A percentile compares a stretch with the other conserved stretches of the same genome.
Evolutionary conservation across 2,329 filamentous ascomycete genomes (phyloP).

Genomic region (Lachnellula subtilissima): DNA sequence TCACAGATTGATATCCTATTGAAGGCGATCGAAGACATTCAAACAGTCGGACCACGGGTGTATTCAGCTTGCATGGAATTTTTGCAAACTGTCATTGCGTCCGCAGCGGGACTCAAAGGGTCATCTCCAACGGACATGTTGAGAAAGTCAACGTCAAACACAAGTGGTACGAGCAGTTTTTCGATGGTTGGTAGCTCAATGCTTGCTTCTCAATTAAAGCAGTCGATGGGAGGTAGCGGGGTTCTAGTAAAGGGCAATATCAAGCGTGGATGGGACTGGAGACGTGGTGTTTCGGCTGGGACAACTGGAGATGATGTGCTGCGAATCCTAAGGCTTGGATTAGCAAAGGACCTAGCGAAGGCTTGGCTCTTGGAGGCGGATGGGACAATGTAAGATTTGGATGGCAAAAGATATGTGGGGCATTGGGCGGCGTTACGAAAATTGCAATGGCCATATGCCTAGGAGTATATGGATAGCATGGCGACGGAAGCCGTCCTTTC

Average conservation of each 20-base stretch:
- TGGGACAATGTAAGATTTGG: constrained; percentile 24
- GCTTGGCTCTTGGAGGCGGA: constrained; percentile 66
- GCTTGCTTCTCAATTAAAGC: constrained; percentile 57
- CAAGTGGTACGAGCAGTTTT: constrained; percentile 56
- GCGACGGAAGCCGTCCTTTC: not conserved
- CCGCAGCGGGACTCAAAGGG: constrained; percentile 57
- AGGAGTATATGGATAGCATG: constrained; percentile 11
- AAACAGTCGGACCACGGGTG: constrained; percentile 69
- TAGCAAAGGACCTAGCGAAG: constrained; percentile 69
- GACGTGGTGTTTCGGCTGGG: constrained; percentile 49
- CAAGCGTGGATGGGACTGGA: constrained; percentile 70
- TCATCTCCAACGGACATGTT: constrained; percentile 63
- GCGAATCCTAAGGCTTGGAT: constrained; percentile 62
- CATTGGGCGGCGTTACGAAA: constrained; percentile 15
- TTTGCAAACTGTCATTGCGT: constrained; percentile 68
- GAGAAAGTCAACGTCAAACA: constrained; percentile 53
- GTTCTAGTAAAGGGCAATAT: constrained; percentile 43
- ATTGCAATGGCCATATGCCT: not conserved
- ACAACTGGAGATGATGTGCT: constrained; percentile 67
- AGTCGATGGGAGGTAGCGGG: constrained; percentile 52
- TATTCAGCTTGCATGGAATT: constrained; percentile 74
- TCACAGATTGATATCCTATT: constrained; percentile 71
- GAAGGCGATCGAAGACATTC: constrained; percentile 72
- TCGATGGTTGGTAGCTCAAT: constrained; percentile 67
- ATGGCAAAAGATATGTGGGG: constrained; percentile 1